Evolutionary conservation across 1,284 basidiomycete species (phyloP).

Genomic region (Ceratorhiza oryzae-sativae): DNA sequence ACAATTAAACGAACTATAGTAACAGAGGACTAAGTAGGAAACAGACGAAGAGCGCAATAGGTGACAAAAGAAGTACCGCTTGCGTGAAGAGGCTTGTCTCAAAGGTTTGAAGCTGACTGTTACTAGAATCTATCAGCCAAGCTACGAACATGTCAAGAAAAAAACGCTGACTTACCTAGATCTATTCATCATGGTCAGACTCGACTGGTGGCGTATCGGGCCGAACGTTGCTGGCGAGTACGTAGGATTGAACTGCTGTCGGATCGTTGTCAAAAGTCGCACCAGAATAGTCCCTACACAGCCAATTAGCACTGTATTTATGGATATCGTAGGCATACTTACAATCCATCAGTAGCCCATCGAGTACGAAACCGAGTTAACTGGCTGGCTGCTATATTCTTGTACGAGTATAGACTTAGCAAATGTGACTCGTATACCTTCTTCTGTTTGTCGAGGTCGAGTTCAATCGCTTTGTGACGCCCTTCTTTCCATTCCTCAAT

Average conservation of each 20-base stretch:
- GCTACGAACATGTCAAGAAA: neutral
- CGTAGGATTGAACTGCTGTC: neutral
- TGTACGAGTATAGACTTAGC: conserved; percentile 1
- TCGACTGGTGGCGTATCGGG: conserved; percentile 9
- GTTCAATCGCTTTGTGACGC: neutral
- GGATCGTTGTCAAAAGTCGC: neutral
- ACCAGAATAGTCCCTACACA: neutral
- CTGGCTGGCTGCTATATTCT: neutral
- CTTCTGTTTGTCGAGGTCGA: conserved; percentile 9
- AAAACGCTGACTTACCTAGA: neutral
- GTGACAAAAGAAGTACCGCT: neutral
- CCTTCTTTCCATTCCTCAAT: neutral
- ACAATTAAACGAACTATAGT: neutral
- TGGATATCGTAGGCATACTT: neutral
- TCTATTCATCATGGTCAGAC: neutral
- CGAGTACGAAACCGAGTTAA: neutral
- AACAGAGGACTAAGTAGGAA: neutral
- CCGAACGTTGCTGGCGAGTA: neutral
- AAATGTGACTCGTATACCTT: neutral
- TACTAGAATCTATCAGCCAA: neutral
- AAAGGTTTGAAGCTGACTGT: neutral
- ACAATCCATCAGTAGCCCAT: neutral
- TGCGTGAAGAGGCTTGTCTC: neutral
- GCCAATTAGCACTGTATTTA: neutral
- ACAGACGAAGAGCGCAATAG: neutral